Conservation (phyloP, 2,329 filamentous ascomycete species). For the Xylaria digitata region DNA sequence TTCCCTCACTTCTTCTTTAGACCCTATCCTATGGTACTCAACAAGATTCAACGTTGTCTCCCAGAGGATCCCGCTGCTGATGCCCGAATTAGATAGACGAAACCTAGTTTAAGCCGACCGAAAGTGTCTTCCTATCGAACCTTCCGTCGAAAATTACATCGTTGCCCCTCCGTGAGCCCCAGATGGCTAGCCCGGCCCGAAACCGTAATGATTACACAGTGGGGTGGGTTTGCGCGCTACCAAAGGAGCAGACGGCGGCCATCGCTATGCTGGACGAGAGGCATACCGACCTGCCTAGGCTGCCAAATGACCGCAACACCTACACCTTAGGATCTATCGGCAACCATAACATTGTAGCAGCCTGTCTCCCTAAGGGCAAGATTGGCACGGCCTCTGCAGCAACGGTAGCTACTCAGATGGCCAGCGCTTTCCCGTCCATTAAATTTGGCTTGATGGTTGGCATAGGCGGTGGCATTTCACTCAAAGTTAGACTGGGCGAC, state of each 20-base stretch:
- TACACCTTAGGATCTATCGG: constrained; percentile 43
- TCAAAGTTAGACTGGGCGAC: constrained; percentile 43
- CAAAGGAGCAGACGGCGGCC: constrained; percentile 18
- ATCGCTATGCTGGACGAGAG: constrained; percentile 17
- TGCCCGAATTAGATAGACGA: neutral
- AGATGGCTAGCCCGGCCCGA: constrained; percentile 4
- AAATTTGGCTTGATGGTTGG: constrained; percentile 57
- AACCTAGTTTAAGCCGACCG: neutral
- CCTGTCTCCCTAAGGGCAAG: constrained; percentile 41
- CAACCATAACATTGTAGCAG: constrained; percentile 42
- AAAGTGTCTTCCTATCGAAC: neutral
- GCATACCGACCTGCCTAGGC: neutral
- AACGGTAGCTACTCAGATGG: constrained; percentile 48
- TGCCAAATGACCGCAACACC: constrained; percentile 28
- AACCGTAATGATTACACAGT: constrained; percentile 6
- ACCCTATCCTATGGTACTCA: neutral
- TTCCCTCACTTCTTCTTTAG: no score
- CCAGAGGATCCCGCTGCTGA: neutral
- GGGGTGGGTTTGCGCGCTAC: constrained; percentile 12
- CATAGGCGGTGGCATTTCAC: constrained; percentile 50
- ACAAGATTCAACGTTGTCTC: neutral
- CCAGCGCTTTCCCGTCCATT: constrained; percentile 49
- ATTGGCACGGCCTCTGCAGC: constrained; percentile 51
- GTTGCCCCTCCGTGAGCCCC: neutral
- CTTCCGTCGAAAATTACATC: neutral